Base-by-base conservation (phyloP, 306 rosid species). In the Lotus japonicus region DNA sequence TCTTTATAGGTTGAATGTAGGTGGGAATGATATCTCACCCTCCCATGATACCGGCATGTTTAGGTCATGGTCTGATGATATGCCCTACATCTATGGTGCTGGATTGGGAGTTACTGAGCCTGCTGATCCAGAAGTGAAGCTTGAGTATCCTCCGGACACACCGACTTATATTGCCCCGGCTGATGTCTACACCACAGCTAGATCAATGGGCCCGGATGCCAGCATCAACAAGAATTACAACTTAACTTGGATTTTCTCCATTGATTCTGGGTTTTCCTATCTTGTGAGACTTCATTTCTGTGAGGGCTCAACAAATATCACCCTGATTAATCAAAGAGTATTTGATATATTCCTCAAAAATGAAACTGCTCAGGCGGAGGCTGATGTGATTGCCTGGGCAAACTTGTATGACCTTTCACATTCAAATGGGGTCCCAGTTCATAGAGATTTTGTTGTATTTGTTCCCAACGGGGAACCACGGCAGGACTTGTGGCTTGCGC, bases 221-320 rank as follows among this genome's bases (percentile, higher is more conserved):
- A 0, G 28, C 2, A 67, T 90, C 92, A 94, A 81, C 41, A 11
- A 13, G 41, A 87, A 85, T 58, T 94, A 77, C 89, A 94, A 94
- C 65, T 65, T 94, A 83, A 88, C 88, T 71, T 94, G 99, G 99
- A 62, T 90, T 62, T 80, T 90, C 66, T 53, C 90, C 0, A 70
- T 94, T 9, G 97, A 90, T 68, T 62, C 96, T 0, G 95, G 92
- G 58, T 95, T 90, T 78, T 70, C 65, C 14, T 90, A 90, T 87
- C 87, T 95, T 64, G 97, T 88, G 66, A 82, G 99, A 77, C 96
- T 95, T 48, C 96, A 95, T 76, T 90, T 95, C 70, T 91, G 96
- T 68, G 99, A 95, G 85, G 78, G 80, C 36, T 26, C 81, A 0
- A 9, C 70, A 3, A 77, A 41, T 56, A 75, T 95, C 18, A 76